Evolutionary conservation across 2,329 filamentous ascomycete species (phyloP), one percentile per base, ranked within the genome.

Genomic region (Didymella keratinophila): DNA sequence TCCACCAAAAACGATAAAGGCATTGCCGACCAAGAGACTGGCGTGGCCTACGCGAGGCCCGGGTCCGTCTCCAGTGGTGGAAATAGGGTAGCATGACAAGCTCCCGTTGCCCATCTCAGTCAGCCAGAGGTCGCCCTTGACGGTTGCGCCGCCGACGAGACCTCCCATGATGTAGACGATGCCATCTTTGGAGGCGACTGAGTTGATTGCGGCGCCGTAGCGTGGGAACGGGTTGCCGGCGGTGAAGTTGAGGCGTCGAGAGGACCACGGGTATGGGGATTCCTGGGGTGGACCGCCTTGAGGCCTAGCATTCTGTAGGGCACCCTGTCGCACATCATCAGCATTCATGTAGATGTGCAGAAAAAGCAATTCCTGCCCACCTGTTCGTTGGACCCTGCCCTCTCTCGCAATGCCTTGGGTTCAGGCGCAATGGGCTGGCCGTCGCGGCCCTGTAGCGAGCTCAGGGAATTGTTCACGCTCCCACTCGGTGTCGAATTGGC

Each of bases 121-220:
- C 88, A 98, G 90, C 96, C 96, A 99, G 45, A 99, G 79, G 79
- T 99, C 95, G 46, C 95, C 95, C 75, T 97, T 97, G 43, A 98
- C 95, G 2, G 92, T 97, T 36, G 93, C 91, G 66, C 94, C 94
- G 73, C 96, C 94, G 70, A 99, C 94, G 61, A 99, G 80, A 49
- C 95, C 95, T 63, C 95, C 95, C 93, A 99, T 98, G 72, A 99
- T 85, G 72, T 98, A 99, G 56, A 99, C 91, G 69, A 96, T 92
- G 59, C 96, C 96, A 78, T 99, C 95, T 79, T 98, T 98, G 37
- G 93, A 97, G 23, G 93, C 91, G 16, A 90, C 84, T 0, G 93
- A 86, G 76, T 99, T 99, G 76, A 97, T 94, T 7, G 96, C 95
- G 50, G 96, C 93, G 74, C 95, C 95, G 84, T 99, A 99, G 75